Evolutionary conservation across 768 basidiomycete species (phyloP).

Genomic region (Neoboletus subvelutipes): DNA sequence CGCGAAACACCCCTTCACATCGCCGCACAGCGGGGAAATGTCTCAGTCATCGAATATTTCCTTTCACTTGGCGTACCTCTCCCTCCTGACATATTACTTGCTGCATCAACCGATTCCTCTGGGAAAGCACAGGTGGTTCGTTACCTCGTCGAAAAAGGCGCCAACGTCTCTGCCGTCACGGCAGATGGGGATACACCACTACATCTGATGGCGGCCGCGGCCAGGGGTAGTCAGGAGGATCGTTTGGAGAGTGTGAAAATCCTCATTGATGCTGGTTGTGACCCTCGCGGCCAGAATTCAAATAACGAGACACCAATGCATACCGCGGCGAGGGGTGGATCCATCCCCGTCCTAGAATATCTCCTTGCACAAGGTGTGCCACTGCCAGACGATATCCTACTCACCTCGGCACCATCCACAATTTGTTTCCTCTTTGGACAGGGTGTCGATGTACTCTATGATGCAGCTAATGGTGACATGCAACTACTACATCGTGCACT

Average conservation of each 20-base stretch:
- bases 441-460: neutral
- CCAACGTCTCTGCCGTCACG: neutral
- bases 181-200: neutral
- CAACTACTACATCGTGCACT: neutral
- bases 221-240: neutral
- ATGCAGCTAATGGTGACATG: neutral
- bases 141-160: neutral
- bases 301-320: neutral
- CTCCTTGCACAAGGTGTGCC: neutral
- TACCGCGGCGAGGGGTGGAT: neutral
- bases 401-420: neutral
- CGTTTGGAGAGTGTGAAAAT: neutral
- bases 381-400: neutral
- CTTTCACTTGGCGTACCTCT: neutral
- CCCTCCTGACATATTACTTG: neutral
- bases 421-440: neutral
- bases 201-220: neutral
- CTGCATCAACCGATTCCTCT: neutral
- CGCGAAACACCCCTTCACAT: neutral
- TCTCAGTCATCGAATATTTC: neutral
- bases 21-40: neutral
- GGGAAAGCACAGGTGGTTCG: neutral
- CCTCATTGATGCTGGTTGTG: conserved; percentile 1
- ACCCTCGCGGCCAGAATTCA: neutral
- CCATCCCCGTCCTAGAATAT: neutral